These are phyloP conservation scores for Cercophora samala DNA, from an alignment of 495 filamentous ascomycete genomes.

Conservation along the genomic window DNA sequence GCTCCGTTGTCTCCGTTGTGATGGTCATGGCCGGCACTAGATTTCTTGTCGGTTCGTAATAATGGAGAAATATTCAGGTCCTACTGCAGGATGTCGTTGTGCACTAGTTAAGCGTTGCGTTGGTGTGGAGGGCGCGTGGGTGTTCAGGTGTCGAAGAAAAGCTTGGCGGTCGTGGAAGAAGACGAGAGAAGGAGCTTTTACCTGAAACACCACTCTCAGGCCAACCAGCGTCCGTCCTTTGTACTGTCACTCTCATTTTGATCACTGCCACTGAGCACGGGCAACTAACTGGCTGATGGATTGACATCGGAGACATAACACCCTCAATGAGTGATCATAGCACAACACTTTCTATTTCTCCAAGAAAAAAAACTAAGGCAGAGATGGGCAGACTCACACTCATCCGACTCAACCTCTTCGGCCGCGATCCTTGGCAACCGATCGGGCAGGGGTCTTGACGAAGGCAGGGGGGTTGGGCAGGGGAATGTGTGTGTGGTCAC, in stretches of 20 bases:
- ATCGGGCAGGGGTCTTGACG: not conserved
- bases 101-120: slow-evolving; percentile 5
- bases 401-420: not conserved
- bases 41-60: not conserved
- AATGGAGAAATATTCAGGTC: too few species aligned
- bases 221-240: slow-evolving; percentile 26
- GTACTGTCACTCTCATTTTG: not conserved
- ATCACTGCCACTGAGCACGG: not conserved
- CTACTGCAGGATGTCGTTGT: not conserved
- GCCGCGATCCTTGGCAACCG: slow-evolving; percentile 1
- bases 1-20: not conserved
- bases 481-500: slow-evolving; percentile 6
- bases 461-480: slow-evolving; percentile 1
- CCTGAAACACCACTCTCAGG: slow-evolving; percentile 29
- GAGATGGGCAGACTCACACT: slow-evolving; percentile 13
- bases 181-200: slow-evolving; percentile 17
- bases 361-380: not conserved
- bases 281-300: not conserved
- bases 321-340: not conserved
- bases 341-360: not conserved
- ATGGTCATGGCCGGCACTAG: too few species aligned
- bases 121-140: not conserved
- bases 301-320: not conserved
- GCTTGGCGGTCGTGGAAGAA: not conserved
- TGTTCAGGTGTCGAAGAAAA: slow-evolving; percentile 7